These are phyloP conservation scores for Vigna trinervia DNA, from an alignment of 306 rosid genomes.

Conservation along the genomic window DNA sequence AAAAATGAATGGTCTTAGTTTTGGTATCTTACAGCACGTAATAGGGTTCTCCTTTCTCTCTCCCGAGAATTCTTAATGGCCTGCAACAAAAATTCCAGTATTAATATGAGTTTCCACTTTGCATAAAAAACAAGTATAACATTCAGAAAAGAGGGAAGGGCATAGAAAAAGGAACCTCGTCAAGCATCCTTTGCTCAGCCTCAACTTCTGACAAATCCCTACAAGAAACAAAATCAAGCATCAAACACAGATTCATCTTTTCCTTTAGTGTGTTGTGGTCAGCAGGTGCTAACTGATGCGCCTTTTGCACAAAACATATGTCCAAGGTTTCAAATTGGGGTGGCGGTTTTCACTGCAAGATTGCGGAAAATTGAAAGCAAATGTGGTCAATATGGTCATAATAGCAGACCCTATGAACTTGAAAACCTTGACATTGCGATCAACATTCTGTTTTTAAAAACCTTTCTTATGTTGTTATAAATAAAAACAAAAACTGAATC, in stretches of 20 bases:
- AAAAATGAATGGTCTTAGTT: conserved; percentile 4
- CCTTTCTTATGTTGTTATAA: background rate
- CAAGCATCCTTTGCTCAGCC: conserved; percentile 86
- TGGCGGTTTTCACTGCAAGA: too few relatives aligned
- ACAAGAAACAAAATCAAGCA: conserved; percentile 28
- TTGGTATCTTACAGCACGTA: conserved; percentile 77
- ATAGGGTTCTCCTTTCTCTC: conserved; percentile 74
- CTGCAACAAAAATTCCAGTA: conserved; percentile 51
- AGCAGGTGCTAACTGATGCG: conserved; percentile 2
- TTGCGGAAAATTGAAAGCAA: background rate
- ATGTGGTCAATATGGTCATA: too few relatives aligned
- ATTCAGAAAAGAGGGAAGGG: conserved; percentile 1
- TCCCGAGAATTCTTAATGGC: conserved; percentile 86
- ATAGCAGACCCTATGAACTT: background rate
- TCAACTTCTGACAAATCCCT: conserved; percentile 86
- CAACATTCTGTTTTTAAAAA: too few relatives aligned
- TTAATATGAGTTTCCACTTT: conserved; percentile 28
- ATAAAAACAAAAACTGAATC: conserved; percentile 40
- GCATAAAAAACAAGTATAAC: conserved; percentile 18
- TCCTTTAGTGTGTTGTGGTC: background rate
- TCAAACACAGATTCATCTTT: conserved; percentile 13
- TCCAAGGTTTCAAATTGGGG: background rate
- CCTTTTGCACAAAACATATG: conserved; percentile 24
- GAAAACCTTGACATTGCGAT: background rate
- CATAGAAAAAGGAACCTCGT: conserved; percentile 60